Conservation (phyloP, 2,329 filamentous ascomycete species). For the Fusarium compactum region DNA sequence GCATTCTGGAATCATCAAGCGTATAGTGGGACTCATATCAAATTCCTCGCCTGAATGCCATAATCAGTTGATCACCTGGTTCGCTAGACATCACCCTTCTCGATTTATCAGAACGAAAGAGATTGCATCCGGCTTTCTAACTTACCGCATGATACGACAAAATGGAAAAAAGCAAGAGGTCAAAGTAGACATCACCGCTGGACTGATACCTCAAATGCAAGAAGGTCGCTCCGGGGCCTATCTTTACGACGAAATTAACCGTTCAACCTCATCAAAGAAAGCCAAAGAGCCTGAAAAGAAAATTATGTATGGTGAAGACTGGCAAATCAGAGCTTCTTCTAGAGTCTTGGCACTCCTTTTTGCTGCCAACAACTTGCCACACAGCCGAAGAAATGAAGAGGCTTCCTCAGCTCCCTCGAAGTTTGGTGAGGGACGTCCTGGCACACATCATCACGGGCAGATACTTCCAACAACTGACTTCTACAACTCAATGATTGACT, state of each 20-base stretch:
- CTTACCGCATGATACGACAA: constrained; percentile 80
- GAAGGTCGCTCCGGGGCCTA: constrained; percentile 75
- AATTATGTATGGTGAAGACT: constrained; percentile 81
- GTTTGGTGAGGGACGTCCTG: constrained; percentile 45
- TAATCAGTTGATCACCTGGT: constrained; percentile 81
- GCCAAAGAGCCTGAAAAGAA: constrained; percentile 66
- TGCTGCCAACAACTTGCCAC: constrained; percentile 76
- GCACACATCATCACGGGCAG: constrained; percentile 64
- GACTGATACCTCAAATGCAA: constrained; percentile 79
- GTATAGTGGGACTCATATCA: constrained; percentile 82
- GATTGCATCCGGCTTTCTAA: constrained; percentile 81
- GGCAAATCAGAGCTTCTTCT: constrained; percentile 87
- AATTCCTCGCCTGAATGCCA: constrained; percentile 82
- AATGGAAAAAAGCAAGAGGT: constrained; percentile 73
- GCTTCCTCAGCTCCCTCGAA: constrained; percentile 5
- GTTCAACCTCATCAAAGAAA: constrained; percentile 64
- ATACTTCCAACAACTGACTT: constrained; percentile 85
- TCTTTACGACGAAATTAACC: constrained; percentile 80
- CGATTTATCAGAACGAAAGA: constrained; percentile 82
- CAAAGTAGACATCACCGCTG: constrained; percentile 71
- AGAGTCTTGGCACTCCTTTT: constrained; percentile 85
- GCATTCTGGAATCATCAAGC: constrained; percentile 87
- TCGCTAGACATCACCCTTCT: constrained; percentile 74
- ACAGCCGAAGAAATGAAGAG: constrained; percentile 53
- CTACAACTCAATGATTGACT: constrained; percentile 88